Evolutionary conservation across 768 basidiomycete species (phyloP).

Genomic region (Pluteus cervinus): DNA sequence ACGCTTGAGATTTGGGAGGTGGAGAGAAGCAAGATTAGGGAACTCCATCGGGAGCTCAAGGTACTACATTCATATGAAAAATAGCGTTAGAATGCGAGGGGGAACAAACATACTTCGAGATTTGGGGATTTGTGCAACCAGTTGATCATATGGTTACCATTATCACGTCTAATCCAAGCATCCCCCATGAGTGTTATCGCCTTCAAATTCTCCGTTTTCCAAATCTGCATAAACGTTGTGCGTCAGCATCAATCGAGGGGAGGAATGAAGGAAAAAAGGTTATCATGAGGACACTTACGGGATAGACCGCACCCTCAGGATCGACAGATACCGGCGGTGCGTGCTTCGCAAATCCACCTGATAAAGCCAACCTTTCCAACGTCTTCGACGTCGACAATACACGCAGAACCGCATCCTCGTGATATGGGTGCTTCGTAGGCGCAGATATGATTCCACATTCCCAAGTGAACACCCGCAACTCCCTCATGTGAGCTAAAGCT

Average conservation of each 20-base stretch:
- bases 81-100: too few species aligned
- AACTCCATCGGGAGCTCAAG: conserved; percentile 44
- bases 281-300: conserved; percentile 26
- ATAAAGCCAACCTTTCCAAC: conserved; percentile 29
- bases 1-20: conserved; percentile 34
- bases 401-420: conserved; percentile 34
- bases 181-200: too few species aligned
- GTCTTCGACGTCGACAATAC: conserved; percentile 17
- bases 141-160: conserved; percentile 20
- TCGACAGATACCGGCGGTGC: conserved; percentile 22
- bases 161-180: too few species aligned
- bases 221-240: too few species aligned
- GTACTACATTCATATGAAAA: too few species aligned
- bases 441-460: conserved; percentile 21
- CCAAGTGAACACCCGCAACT: conserved; percentile 40
- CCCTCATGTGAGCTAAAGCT: conserved; percentile 36
- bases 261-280: conserved; percentile 21
- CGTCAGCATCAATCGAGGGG: conserved; percentile 21
- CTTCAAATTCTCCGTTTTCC: too few species aligned
- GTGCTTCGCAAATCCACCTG: conserved; percentile 34
- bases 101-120: too few species aligned
- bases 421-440: conserved; percentile 24
- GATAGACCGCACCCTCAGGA: conserved; percentile 27
- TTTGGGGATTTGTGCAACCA: conserved; percentile 22
- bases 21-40: conserved; percentile 25